Evolutionary conservation across 2,329 filamentous ascomycete species (phyloP), one percentile per base, ranked within the genome.

Genomic region (Botrytis fabae): DNA sequence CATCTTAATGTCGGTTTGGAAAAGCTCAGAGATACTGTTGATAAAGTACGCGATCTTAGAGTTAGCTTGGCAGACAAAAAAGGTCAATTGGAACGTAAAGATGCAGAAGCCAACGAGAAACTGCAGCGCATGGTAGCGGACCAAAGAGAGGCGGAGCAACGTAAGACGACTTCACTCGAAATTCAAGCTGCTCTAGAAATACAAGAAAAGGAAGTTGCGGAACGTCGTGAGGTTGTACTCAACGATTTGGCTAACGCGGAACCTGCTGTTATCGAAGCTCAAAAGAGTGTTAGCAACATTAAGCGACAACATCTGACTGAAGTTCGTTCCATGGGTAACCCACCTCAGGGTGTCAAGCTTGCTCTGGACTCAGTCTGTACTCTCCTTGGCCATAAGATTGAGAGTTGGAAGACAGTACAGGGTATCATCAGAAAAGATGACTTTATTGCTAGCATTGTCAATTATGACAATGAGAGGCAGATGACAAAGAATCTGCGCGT

Each of bases 1-100:
- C 96, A 99, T 87, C 87, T 99, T 75, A 99, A 99, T 79, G 95
- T 98, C 73, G 97, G 96, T 86, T 88, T 99, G 2, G 96, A 99
- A 85, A 99, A 99, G 83, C 86, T 99, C 42, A 90, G 93, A 78
- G 96, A 98, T 83, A 99, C 96, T 2, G 95, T 98, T 35, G 94
- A 97, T 83, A 98, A 99, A 85, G 96, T 99, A 72, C 91, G 93
- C 75, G 95, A 98, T 82, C 87, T 99, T 74, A 91, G 95, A 79
- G 91, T 89, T 77, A 98, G 94, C 82, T 87, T 99, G 73, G 95
- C 95, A 1, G 91, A 97, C 83, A 99, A 99, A 88, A 97, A 98
- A 84, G 90, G 88, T 2, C 94, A 98, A 81, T 87, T 99, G 12
- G 94, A 98, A 82, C 91, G 90, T 82, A 99, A 99, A 84, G 94